A percentile compares a stretch with the other conserved stretches of the same genome.
Evolutionary conservation across 2,329 filamentous ascomycete genomes (phyloP).

Genomic region (Myrmaecium sp.): DNA sequence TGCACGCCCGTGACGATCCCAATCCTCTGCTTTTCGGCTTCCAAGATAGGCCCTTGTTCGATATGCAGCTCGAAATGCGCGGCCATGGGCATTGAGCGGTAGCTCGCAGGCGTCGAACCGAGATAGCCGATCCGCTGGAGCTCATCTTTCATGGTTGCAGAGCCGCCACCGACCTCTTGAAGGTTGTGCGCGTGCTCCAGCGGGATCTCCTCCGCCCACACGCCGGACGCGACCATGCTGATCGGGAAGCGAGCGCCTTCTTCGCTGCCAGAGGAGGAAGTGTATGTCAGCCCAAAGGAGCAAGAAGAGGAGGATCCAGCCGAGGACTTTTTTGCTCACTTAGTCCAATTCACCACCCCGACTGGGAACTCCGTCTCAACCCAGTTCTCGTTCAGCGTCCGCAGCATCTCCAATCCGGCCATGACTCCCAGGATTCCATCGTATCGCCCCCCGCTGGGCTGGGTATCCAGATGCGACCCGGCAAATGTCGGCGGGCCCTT

Average conservation of each 20-base stretch:
- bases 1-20: conserved; percentile 58
- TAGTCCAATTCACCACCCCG: conserved; percentile 65
- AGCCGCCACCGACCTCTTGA: conserved; percentile 43
- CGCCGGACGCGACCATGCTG: conserved; percentile 57
- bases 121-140: conserved; percentile 57
- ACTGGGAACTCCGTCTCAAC: conserved; percentile 54
- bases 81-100: conserved; percentile 46
- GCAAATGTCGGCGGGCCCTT: conserved; percentile 48
- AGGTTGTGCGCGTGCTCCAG: conserved; percentile 45
- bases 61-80: conserved; percentile 77
- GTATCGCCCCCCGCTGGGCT: conserved; percentile 47
- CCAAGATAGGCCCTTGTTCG: conserved; percentile 64
- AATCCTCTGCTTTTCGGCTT: conserved; percentile 44
- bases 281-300: not conserved
- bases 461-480: conserved; percentile 46
- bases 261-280: conserved; percentile 35
- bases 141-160: conserved; percentile 48
- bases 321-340: conserved; percentile 23
- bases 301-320: not conserved
- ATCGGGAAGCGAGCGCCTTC: conserved; percentile 68
- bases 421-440: conserved; percentile 63
- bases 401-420: conserved; percentile 57
- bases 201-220: conserved; percentile 55
- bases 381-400: conserved; percentile 47
- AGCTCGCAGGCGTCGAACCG: conserved; percentile 38